phyloP scores from a whole-genome alignment of 1,284 basidiomycete genomes.

The Melampsora occidentalis region DNA sequence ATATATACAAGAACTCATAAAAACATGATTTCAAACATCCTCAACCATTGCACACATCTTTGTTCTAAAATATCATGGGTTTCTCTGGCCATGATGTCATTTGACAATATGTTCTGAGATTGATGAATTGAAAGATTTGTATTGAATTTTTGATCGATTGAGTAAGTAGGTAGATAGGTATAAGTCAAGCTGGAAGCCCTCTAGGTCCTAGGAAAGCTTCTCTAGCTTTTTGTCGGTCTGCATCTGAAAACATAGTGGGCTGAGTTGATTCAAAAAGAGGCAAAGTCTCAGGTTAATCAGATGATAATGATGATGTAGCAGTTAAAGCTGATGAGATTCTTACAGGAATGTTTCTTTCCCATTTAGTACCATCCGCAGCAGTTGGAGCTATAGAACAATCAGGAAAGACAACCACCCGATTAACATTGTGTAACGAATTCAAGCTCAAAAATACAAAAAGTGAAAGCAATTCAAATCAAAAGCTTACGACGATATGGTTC shows the following conservation, averaged over 20 bases:
- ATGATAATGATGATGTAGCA: not conserved
- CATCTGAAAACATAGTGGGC: constrained; percentile 41
- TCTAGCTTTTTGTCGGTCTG: constrained; percentile 34
- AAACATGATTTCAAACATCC: too few relatives aligned
- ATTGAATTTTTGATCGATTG: too few relatives aligned
- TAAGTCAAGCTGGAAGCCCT: constrained; percentile 15
- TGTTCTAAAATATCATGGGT: too few relatives aligned
- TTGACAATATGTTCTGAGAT: too few relatives aligned
- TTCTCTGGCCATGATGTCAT: too few relatives aligned
- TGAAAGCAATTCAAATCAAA: not conserved
- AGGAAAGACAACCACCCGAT: not conserved
- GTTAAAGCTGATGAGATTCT: not conserved
- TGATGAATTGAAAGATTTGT: too few relatives aligned
- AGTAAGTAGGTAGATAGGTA: too few relatives aligned
- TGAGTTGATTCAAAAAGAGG: not conserved
- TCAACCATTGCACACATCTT: too few relatives aligned
- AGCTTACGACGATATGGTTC: constrained; percentile 51
- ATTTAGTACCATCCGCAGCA: constrained; percentile 42
- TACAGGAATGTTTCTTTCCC: constrained; percentile 41
- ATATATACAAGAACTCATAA: too few relatives aligned
- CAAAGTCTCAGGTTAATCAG: not conserved
- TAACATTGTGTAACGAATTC: not conserved
- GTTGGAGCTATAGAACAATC: constrained; percentile 5
- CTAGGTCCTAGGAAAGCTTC: constrained; percentile 38
- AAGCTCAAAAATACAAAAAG: not conserved